Evolutionary conservation across 306 rosid species (phyloP), one percentile per base, ranked within the genome.

Genomic region (Comarum palustre): DNA sequence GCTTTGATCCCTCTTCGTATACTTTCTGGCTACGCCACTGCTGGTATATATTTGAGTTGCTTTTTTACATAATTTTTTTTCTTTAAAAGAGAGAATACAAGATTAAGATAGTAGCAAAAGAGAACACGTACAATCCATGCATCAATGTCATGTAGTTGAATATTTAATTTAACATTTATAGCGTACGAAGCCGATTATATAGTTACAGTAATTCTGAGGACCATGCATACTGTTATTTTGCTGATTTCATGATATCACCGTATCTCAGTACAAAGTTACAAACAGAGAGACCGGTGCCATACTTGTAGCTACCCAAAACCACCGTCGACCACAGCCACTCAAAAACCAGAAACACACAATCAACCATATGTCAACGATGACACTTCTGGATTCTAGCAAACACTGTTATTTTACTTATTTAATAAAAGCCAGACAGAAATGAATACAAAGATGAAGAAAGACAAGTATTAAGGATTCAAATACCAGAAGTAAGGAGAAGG

Each of bases 401-500:
- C n/a, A 27, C 13, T 5, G n/a, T n/a, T n/a, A n/a, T n/a, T n/a
- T n/a, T n/a, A n/a, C 8, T 27, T 20, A 9, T 17, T 8, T 42
- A 7, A n/a, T 0, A 22, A 24, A 2, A 20, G 42, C 68, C 13
- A 39, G 38, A 2, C 43, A n/a, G 0, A 39, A 27, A 29, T 3
- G 22, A 32, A 32, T 1, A 38, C 2, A 32, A 36, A 43, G 7
- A 25, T 5, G 7, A 34, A 22, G 5, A 8, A 20, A 38, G 42
- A 25, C 31, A 11, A 8, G 8, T 1, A 2, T 39, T 39, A 39
- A 4, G 3, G 29, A 25, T 15, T 6, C 24, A 8, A n/a, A 22
- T 80, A 80, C 83, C 74, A 70, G 34, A 57, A 75, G 79, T 25
- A 87, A 74, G 45, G 79, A 75, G 41, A 88, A 51, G 50, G 99